These are phyloP conservation scores for Aureobasidium musti DNA, from an alignment of 2,329 filamentous ascomycete genomes.

Conservation along the genomic window DNA sequence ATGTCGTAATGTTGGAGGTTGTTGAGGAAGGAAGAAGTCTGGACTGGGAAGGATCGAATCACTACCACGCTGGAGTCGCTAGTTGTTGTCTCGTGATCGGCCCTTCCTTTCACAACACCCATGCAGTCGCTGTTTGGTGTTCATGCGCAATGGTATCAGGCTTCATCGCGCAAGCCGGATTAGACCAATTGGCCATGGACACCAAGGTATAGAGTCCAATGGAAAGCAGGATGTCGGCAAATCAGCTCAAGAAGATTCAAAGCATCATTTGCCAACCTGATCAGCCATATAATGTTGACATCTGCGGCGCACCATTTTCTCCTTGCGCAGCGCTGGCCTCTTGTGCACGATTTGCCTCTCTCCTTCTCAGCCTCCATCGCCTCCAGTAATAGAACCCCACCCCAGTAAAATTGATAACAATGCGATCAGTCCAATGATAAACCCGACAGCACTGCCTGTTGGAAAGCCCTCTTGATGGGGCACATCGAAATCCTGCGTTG, in stretches of 20 bases:
- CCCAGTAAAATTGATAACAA: background rate
- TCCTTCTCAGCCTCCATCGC: background rate
- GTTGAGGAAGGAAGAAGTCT: too few species aligned
- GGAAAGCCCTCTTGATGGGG: background rate
- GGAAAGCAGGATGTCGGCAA: too few species aligned
- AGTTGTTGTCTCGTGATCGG: too few species aligned
- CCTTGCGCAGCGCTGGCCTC: background rate
- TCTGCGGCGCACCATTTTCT: background rate
- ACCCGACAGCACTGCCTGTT: background rate
- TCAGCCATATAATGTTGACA: constrained; percentile 1
- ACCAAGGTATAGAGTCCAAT: background rate
- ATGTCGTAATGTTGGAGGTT: too few species aligned
- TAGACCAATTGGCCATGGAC: background rate
- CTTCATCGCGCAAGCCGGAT: background rate
- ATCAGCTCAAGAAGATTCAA: background rate
- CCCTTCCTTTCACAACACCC: background rate
- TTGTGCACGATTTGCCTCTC: background rate
- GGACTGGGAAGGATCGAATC: too few species aligned
- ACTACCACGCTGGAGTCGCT: too few species aligned
- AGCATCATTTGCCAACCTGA: background rate
- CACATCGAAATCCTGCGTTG: background rate
- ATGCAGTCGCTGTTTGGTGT: background rate
- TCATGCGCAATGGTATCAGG: background rate
- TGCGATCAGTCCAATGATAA: background rate
- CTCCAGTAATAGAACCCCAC: background rate